These are phyloP conservation scores for Aspergillus sp. DNA, from an alignment of 2,329 filamentous ascomycete species.

Conservation along the genomic window DNA sequence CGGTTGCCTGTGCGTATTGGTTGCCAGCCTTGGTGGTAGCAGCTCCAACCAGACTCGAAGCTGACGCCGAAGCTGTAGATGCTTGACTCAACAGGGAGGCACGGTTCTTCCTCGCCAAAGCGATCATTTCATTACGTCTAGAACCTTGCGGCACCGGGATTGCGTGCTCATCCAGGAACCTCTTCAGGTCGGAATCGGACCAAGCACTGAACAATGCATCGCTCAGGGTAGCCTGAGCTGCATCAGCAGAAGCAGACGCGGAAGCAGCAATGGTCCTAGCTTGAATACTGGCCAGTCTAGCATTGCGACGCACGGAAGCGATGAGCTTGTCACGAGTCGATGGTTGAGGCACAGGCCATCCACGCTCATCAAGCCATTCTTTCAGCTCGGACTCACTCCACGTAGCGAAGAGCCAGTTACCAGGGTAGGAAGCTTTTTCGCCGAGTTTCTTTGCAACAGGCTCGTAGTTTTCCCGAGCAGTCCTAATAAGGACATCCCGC, in stretches of 20 bases:
- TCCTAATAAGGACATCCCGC: slow-evolving; percentile 72
- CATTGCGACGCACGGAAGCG: slow-evolving; percentile 83
- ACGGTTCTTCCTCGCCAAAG: slow-evolving; percentile 81
- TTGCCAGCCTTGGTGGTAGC: slow-evolving; percentile 71
- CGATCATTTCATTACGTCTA: slow-evolving; percentile 80
- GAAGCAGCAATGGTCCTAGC: slow-evolving; percentile 55
- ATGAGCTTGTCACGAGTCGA: slow-evolving; percentile 79
- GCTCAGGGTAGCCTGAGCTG: slow-evolving; percentile 66
- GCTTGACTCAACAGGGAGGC: slow-evolving; percentile 49
- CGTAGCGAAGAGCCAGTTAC: slow-evolving; percentile 84
- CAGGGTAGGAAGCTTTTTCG: slow-evolving; percentile 78
- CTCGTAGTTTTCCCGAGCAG: slow-evolving; percentile 76
- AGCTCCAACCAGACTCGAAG: slow-evolving; percentile 53
- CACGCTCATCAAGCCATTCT: slow-evolving; percentile 83
- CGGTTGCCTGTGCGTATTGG: slow-evolving; percentile 67
- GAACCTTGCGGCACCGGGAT: slow-evolving; percentile 88
- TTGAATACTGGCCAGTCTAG: slow-evolving; percentile 67
- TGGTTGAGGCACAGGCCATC: slow-evolving; percentile 78
- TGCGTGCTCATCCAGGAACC: slow-evolving; percentile 84
- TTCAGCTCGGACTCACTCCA: slow-evolving; percentile 95
- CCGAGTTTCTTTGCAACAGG: slow-evolving; percentile 65
- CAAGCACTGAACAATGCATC: slow-evolving; percentile 83
- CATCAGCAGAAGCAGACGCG: slow-evolving; percentile 58
- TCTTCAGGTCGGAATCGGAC: slow-evolving; percentile 84
- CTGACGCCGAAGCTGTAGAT: slow-evolving; percentile 46